Percentiles rank a stretch among this genome's conserved stretches.
Conservation (phyloP, 345 rosid species). For the Linum trigynum region DNA sequence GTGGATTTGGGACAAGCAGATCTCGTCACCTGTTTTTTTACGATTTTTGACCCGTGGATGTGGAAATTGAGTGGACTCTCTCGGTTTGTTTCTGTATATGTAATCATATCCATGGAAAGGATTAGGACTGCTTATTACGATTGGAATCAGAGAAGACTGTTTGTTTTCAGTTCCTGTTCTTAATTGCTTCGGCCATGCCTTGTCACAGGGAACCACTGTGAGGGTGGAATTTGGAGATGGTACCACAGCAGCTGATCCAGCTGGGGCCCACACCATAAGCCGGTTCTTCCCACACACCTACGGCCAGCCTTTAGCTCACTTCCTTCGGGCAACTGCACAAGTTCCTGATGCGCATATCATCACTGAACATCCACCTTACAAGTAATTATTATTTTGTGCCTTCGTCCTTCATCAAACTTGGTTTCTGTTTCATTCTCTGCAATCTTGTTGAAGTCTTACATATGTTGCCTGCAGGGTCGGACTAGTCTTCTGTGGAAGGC, state of each 20-base stretch:
- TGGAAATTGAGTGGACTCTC: no score
- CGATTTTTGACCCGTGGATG: no score
- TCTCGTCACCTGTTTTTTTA: not conserved
- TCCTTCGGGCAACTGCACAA: constrained; percentile 72
- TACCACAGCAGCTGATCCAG: constrained; percentile 57
- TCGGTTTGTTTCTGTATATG: no score
- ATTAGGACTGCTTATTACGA: not conserved
- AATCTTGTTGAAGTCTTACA: not conserved
- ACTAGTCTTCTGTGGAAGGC: constrained; percentile 89
- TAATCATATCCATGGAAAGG: no score
- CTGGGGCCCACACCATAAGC: no score
- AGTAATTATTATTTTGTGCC: constrained; percentile 24
- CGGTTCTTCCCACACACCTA: no score
- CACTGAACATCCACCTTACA: constrained; percentile 64
- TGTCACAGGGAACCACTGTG: constrained; percentile 79
- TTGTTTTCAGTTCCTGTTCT: not conserved
- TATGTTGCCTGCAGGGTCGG: constrained; percentile 60
- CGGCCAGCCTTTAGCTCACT: constrained; percentile 67
- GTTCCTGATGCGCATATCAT: constrained; percentile 92
- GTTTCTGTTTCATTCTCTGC: no score
- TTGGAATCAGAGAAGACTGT: not conserved
- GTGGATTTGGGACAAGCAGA: constrained; percentile 3
- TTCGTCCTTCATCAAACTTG: no score
- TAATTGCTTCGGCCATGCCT: not conserved
- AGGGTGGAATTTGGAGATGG: constrained; percentile 93